Conservation (phyloP, 768 basidiomycete species). For the Cystofilobasidium macerans region DNA sequence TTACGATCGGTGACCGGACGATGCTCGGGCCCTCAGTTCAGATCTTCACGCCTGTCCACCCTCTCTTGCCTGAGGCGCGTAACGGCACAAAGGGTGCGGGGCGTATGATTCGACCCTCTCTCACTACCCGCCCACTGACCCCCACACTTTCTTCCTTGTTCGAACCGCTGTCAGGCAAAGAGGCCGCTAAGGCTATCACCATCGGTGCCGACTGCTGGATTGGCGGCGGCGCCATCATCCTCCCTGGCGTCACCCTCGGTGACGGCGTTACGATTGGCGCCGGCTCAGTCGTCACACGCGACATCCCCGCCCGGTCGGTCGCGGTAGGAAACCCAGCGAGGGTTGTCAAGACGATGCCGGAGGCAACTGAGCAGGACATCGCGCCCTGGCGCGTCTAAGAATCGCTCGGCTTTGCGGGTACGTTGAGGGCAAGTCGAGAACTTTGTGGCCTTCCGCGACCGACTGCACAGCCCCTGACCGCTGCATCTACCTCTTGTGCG, state of each 20-base stretch:
- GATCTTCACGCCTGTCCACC: slow-evolving; percentile 10
- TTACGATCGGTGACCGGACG: slow-evolving; percentile 4
- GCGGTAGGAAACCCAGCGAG: slow-evolving; percentile 14
- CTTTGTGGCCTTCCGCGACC: no score
- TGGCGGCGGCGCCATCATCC: slow-evolving; percentile 8
- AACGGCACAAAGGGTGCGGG: slow-evolving; percentile 4
- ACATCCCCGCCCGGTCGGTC: slow-evolving; percentile 3
- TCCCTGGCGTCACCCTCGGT: slow-evolving; percentile 12
- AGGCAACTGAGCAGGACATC: slow-evolving; percentile 37
- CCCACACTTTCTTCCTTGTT: no score
- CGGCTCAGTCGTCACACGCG: slow-evolving; percentile 12
- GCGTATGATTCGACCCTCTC: not conserved
- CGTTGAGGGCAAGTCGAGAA: no score
- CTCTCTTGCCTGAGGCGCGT: slow-evolving; percentile 1
- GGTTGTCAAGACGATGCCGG: slow-evolving; percentile 3
- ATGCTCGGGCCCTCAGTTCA: slow-evolving; percentile 9
- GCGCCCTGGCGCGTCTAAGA: slow-evolving; percentile 41
- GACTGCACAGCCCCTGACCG: no score
- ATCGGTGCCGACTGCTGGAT: slow-evolving; percentile 19
- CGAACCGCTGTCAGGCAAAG: not conserved
- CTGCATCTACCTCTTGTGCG: no score
- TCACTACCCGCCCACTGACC: not conserved
- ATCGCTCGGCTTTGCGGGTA: no score
- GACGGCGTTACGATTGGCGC: slow-evolving; percentile 9
- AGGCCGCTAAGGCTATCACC: slow-evolving; percentile 7